Evolutionary conservation across 2,329 filamentous ascomycete genomes (phyloP).

Genomic region (Cordyceps cateniannulata): DNA sequence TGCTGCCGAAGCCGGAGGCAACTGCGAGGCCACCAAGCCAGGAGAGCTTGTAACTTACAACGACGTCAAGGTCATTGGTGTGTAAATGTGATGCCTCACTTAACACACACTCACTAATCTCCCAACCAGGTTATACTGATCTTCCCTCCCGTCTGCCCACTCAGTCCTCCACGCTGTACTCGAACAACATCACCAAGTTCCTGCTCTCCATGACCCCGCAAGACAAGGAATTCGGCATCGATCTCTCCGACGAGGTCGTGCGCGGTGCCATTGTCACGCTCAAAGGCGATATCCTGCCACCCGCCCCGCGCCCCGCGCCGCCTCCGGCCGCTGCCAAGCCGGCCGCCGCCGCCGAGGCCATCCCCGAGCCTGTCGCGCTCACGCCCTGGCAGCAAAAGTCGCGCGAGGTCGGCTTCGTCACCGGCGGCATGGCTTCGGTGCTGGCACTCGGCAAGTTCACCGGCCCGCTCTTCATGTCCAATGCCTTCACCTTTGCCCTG

Average conservation of each 20-base stretch:
- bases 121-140: constrained; percentile 65
- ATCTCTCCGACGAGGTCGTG: constrained; percentile 78
- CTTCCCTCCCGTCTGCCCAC: constrained; percentile 80
- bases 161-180: constrained; percentile 84
- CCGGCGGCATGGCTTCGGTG: constrained; percentile 69
- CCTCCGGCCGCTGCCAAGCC: constrained; percentile 44
- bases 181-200: constrained; percentile 89
- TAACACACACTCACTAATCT: constrained; percentile 19
- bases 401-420: constrained; percentile 67
- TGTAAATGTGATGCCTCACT: constrained; percentile 18
- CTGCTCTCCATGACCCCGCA: constrained; percentile 74
- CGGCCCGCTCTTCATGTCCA: constrained; percentile 79
- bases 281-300: constrained; percentile 68
- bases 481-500: constrained; percentile 77
- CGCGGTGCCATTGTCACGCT: constrained; percentile 77
- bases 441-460: constrained; percentile 75
- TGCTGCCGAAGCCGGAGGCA: constrained; percentile 81
- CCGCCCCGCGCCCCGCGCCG: constrained; percentile 61
- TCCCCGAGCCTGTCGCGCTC: constrained; percentile 51
- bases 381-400: constrained; percentile 78
- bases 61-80: constrained; percentile 78
- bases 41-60: constrained; percentile 66
- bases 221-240: constrained; percentile 72
- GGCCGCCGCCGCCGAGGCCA: constrained; percentile 38
- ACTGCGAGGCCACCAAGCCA: constrained; percentile 74